Base-by-base conservation (phyloP, 2,329 filamentous ascomycete genomes). In the Microthyrium microscopicum region DNA sequence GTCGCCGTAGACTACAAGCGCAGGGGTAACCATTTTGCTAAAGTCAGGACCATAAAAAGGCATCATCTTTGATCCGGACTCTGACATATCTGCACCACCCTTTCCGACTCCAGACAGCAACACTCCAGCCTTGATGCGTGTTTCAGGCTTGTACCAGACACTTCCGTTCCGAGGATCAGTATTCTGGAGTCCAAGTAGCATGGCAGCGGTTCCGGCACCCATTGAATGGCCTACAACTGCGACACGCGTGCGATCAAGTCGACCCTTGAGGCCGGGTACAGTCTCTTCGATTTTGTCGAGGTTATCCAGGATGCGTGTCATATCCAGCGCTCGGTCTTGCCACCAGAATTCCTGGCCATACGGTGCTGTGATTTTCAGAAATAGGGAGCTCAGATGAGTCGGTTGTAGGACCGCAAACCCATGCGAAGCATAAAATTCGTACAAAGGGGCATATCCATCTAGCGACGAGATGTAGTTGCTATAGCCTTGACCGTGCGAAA, bases 321-420 rank as follows among this genome's bases (percentile, higher is more conserved):
- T 52, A 40, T 61, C 57, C 28, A 44, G 39, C 2, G 49, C 49
- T 1, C 53, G 50, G 5, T 48, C 48, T 12, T 49, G 42, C 46
- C 51, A 53, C 36, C 47, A 51, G 29, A 51, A 39, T 5, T 52
- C 38, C 7, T 45, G 45, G 16, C 40, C 41, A 20, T 37, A 35
- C 5, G 26, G 36, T 1, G 39, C 31, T 1, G 37, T 17, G 3
- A 55, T 37, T 6, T 36, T 40, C 3, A 57, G 44, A 3, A 48
- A 49, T 25, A 41, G 41, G 16, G 57, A 60, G 33, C 46, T 51
- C 3, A 60, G 42, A 39, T 59, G 57, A 3, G 57, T 60, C 3
- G 58, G 58, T 36, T 61, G 57, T 8, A 61, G 44, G 4, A 61
- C 58, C 0, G 48, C 54, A 41, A 60, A 60, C 34, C 57, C 57